Evolutionary conservation across 2,329 filamentous ascomycete genomes (phyloP).

Genomic region (Xylaria sp.): DNA sequence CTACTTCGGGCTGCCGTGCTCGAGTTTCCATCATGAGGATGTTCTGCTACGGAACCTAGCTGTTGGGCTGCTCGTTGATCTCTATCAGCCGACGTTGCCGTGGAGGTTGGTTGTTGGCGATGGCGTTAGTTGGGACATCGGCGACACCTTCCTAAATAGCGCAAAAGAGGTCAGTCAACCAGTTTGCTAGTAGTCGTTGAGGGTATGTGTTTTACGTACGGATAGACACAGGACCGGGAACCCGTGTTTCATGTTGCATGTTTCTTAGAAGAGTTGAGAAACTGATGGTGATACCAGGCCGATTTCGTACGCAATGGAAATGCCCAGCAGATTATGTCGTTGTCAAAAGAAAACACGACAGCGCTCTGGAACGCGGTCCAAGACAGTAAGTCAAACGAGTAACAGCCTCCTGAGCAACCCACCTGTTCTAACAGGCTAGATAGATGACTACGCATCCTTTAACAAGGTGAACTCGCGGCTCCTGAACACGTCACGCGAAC

Average conservation of each 20-base stretch:
- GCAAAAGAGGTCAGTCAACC: slow-evolving; percentile 66
- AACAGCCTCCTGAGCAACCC: slow-evolving; percentile 5
- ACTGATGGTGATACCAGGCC: slow-evolving; percentile 59
- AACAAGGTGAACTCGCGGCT: slow-evolving; percentile 79
- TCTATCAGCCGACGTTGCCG: slow-evolving; percentile 65
- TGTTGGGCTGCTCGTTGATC: slow-evolving; percentile 59
- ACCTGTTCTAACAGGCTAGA: slow-evolving; percentile 58
- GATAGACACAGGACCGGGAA: background rate
- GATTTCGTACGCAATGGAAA: slow-evolving; percentile 90
- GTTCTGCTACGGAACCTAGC: slow-evolving; percentile 51
- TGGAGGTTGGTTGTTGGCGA: slow-evolving; percentile 67
- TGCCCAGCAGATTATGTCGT: slow-evolving; percentile 88
- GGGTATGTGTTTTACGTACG: background rate
- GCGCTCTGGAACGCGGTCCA: slow-evolving; percentile 84
- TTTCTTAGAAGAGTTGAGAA: background rate
- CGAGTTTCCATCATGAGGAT: slow-evolving; percentile 65
- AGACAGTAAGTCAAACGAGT: slow-evolving; percentile 65
- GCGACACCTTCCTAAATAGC: slow-evolving; percentile 71
- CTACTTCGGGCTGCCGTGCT: slow-evolving; percentile 66
- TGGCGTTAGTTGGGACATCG: slow-evolving; percentile 68
- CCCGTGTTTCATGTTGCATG: background rate
- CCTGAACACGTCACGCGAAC: slow-evolving; percentile 76
- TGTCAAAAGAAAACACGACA: slow-evolving; percentile 85
- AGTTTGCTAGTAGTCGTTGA: background rate
- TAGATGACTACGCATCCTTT: slow-evolving; percentile 79